Base-by-base conservation (phyloP, 1,284 basidiomycete species). In the Mixia osmundae region DNA sequence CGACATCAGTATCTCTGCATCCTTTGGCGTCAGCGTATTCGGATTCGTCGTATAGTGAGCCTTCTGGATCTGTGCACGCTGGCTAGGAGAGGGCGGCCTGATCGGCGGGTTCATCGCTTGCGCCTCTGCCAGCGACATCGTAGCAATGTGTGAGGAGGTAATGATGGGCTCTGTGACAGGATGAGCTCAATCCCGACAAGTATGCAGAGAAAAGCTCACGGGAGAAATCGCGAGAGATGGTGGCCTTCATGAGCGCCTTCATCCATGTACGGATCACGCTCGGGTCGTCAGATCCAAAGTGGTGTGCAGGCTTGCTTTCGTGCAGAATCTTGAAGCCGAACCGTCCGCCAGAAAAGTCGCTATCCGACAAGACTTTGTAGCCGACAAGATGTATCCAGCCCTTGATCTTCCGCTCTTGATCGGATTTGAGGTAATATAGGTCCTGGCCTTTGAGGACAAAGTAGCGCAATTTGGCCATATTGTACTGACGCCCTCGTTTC, bases 211-310 rank as follows among this genome's bases (percentile, higher is more conserved):
- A 12, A n/a, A 19, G 63, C 73, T 32, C 52, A 83, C 80, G 76
- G 9, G 72, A 66, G 54, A 85, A 89, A 56, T 91, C 83, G 38
- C 91, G 64, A 12, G 71, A 76, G 50, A 99, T 99, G 4, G 89
- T 95, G 2, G 85, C 78, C 58, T 97, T 99, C 80, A 95, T 94
- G 49, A 99, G 69, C 8, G 83, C 80, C 63, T 97, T 97, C 89
- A 97, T 97, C 91, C 91, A 99, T 47, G 83, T 82, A 10, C 91
- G 69, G 32, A 94, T 67, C 25, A 71, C 57, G 4, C 60, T 54
- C 54, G 83, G 78, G 53, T 95, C 85, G 25, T 85, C 76, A 0
- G 77, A 77, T 45, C 76, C 78, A 58, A 99, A 97, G 54, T 63
- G 79, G 57, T 97, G 83, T 2, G 77, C 66, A 58, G 77, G 82